Base-by-base conservation (phyloP, 768 basidiomycete species). In the Amyloporia xantha region DNA sequence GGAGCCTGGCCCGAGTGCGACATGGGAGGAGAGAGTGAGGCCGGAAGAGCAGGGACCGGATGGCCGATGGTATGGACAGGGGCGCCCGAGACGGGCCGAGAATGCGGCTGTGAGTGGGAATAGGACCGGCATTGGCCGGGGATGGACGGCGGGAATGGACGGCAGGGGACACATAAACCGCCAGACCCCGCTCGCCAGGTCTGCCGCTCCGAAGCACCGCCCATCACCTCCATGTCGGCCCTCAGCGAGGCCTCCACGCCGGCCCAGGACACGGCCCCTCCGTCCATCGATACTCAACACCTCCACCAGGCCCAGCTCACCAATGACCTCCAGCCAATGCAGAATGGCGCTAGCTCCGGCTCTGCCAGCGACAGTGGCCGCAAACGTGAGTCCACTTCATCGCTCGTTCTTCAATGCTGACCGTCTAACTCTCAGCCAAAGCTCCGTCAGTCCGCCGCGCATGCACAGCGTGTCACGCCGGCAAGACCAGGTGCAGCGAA, bases 401-500 rank as follows among this genome's bases (percentile, higher is more conserved):
- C 42, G 47, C 23, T 50, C 48, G 25, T 38, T 24, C 28, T 47
- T 40, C 25, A 30, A n/a, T 27, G 33, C 54, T 62, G 51, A 55
- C 49, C 53, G 43, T 45, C 48, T 44, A 20, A 21, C 54, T 41
- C 49, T 43, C 62, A 87, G 85, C 85, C 52, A 88, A 90, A 67
- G 84, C 82, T 38, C 86, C 86, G 26, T 88, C 86, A 38, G 87
- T 88, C 47, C 78, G 87, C 54, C 75, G 87, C 54, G 87, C 87
- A 1, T 90, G 87, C 55, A 76, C 81, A 33, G 83, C 87, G 12
- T 90, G 87, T 66, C 87, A 90, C 65, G 71, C 84, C 44, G 87
- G 87, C 44, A 90, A 90, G 69, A 90, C 87, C 11, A 72, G 86
- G 57, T 90, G 87, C 59, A 87, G 84, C 57, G 87, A 90, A 67